These are phyloP conservation scores for Leucaena leucocephala DNA, from an alignment of 306 rosid species.

Conservation along the genomic window DNA sequence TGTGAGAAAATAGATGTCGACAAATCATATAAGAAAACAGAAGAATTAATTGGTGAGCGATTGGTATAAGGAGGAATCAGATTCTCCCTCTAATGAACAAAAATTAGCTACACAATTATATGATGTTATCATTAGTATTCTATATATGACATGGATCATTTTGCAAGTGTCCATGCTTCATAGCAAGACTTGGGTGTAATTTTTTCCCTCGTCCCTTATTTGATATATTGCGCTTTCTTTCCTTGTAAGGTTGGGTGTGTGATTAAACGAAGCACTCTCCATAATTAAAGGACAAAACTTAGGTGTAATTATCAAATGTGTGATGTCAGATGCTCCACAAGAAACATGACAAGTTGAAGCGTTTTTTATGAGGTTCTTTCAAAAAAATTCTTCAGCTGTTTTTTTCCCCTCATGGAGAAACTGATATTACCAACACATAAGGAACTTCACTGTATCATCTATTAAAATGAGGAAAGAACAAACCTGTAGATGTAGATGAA, in stretches of 20 bases:
- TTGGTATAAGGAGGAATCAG: not conserved
- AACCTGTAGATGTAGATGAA: slow-evolving; percentile 95
- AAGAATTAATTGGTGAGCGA: not conserved
- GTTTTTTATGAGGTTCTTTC: not conserved
- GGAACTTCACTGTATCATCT: not conserved
- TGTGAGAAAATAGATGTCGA: not conserved
- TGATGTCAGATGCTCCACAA: not conserved
- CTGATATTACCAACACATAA: not conserved
- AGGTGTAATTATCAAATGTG: not conserved
- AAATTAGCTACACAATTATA: not conserved
- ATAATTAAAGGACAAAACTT: not conserved
- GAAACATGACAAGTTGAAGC: not conserved
- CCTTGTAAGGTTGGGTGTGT: not conserved
- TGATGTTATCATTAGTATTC: not conserved
- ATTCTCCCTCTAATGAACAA: not conserved
- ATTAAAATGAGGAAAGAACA: not conserved
- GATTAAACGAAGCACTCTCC: not conserved
- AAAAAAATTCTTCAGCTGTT: not conserved
- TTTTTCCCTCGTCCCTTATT: not conserved
- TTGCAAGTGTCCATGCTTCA: not conserved
- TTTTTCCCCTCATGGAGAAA: not conserved
- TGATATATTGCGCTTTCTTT: not conserved
- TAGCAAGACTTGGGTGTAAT: too few relatives aligned
- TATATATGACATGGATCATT: not conserved
- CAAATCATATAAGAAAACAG: not conserved